Conservation (phyloP, 2,329 filamentous ascomycete species). For the Cryphonectria radicalis region DNA sequence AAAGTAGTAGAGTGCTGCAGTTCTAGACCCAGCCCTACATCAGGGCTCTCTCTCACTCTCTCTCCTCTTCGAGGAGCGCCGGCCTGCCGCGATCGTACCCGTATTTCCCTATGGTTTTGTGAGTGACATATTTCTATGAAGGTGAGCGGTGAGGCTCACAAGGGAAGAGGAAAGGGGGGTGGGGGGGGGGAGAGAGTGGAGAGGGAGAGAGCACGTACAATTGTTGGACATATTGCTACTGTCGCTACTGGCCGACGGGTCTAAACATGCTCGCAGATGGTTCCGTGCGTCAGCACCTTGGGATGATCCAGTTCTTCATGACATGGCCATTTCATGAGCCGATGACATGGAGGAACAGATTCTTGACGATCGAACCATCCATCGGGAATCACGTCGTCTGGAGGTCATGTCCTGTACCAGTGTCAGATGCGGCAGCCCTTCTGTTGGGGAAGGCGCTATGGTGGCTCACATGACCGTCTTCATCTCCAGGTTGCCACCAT, state of each 20-base stretch:
- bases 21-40: not conserved
- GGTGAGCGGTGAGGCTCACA: not conserved
- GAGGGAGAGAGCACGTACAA: not conserved
- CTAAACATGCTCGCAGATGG: not conserved
- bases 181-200: no score
- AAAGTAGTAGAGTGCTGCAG: not conserved
- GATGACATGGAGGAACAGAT: not conserved
- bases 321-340: not conserved
- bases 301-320: not conserved
- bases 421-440: conserved; percentile 8
- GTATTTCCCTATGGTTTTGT: not conserved
- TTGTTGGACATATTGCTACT: not conserved
- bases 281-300: not conserved
- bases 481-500: conserved; percentile 12
- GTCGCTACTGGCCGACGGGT: not conserved
- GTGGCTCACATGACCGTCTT: not conserved
- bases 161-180: not conserved
- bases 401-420: not conserved
- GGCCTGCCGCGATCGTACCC: not conserved
- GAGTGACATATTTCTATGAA: not conserved
- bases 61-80: not conserved
- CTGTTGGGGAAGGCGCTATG: not conserved
- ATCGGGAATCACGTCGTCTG: not conserved
- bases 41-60: not conserved
- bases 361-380: not conserved